These are phyloP conservation scores for Allantophomopsis lycopodina DNA, from an alignment of 2,329 filamentous ascomycete genomes.

Conservation along the genomic window DNA sequence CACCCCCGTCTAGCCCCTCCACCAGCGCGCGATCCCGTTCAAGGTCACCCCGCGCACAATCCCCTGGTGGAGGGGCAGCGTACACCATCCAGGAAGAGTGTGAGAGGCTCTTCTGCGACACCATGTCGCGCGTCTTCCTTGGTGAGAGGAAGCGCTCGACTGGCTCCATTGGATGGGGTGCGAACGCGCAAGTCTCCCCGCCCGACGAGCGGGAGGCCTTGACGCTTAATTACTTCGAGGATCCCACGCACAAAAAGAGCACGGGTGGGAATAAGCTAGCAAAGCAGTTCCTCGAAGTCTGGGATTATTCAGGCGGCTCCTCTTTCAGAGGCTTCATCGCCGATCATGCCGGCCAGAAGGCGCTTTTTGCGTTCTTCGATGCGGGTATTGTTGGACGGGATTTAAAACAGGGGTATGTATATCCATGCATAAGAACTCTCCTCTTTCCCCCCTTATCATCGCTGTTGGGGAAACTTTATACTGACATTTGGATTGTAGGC, in stretches of 20 bases:
- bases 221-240: constrained; percentile 13
- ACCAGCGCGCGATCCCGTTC: constrained; percentile 51
- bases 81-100: constrained; percentile 96
- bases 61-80: constrained; percentile 80
- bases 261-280: constrained; percentile 4
- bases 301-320: constrained; percentile 68
- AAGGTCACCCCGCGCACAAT: constrained; percentile 29
- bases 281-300: constrained; percentile 17
- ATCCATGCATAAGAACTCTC: too few relatives aligned
- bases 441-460: too few relatives aligned
- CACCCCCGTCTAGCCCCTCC: constrained; percentile 80
- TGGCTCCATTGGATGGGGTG: constrained; percentile 82
- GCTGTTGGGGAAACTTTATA: too few relatives aligned
- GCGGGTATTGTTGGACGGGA: constrained; percentile 57
- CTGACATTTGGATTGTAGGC: constrained; percentile 27
- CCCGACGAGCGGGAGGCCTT: constrained; percentile 12
- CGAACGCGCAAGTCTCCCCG: constrained; percentile 34
- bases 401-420: constrained; percentile 72
- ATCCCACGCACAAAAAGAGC: constrained; percentile 6
- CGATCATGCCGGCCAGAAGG: constrained; percentile 54
- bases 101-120: constrained; percentile 99
- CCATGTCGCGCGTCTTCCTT: constrained; percentile 85
- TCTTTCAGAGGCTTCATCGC: constrained; percentile 80
- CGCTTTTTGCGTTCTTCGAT: constrained; percentile 83
- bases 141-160: constrained; percentile 77